These are phyloP conservation scores for Punctularia strigosozonata DNA, from an alignment of 768 basidiomycete species.

Conservation along the genomic window DNA sequence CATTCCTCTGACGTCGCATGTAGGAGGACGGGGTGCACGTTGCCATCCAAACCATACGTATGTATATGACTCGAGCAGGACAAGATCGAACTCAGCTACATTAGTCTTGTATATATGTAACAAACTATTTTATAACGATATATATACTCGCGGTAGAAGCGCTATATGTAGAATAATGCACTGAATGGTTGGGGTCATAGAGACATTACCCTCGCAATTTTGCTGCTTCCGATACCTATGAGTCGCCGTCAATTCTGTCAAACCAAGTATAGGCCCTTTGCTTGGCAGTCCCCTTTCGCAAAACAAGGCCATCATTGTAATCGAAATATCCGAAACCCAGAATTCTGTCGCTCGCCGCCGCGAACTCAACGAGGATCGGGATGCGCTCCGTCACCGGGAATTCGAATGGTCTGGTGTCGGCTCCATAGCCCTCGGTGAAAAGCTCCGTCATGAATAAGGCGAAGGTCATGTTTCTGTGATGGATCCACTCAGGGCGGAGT, in stretches of 20 bases:
- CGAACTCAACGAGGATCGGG: neutral
- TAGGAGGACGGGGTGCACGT: slow-evolving; percentile 48
- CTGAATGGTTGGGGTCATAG: too few species aligned
- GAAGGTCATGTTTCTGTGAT: slow-evolving; percentile 12
- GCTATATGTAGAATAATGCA: too few species aligned
- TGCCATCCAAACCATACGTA: slow-evolving; percentile 46
- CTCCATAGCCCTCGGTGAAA: slow-evolving; percentile 27
- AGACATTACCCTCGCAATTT: too few species aligned
- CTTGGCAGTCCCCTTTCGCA: neutral
- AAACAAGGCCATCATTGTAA: neutral
- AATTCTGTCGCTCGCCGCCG: neutral
- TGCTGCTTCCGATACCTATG: too few species aligned
- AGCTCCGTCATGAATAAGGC: slow-evolving; percentile 12
- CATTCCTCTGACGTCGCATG: neutral
- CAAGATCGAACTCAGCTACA: slow-evolving; percentile 11
- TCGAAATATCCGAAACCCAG: neutral
- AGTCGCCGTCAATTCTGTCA: neutral
- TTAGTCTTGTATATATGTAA: too few species aligned
- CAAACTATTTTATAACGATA: too few species aligned
- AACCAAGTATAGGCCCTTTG: neutral
- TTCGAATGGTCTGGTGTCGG: slow-evolving; percentile 19
- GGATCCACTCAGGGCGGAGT: slow-evolving; percentile 7
- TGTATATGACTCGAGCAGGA: slow-evolving; percentile 32
- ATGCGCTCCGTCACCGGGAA: neutral
- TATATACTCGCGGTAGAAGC: too few species aligned